Evolutionary conservation across 1,284 basidiomycete species (phyloP).

Genomic region (Ustanciosporium gigantosporum): DNA sequence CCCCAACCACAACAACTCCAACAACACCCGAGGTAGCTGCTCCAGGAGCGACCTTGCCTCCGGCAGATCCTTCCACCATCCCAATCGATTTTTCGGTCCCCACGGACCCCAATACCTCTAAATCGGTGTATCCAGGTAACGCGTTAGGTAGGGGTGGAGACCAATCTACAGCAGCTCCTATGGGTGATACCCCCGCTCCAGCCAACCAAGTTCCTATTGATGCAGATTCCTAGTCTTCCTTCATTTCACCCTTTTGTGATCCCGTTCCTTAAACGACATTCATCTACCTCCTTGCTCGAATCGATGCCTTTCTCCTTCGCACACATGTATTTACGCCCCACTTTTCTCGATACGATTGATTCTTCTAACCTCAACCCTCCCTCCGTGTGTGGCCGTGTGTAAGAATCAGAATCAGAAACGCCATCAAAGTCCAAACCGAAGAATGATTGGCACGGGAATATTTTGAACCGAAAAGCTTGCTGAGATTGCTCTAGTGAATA

Average conservation of each 20-base stretch:
- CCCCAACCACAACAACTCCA: not conserved
- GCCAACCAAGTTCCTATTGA: conserved; percentile 27
- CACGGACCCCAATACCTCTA: conserved; percentile 13
- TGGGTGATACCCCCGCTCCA: conserved; percentile 28
- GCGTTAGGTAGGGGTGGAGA: conserved; percentile 15
- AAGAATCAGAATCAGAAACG: too few species aligned
- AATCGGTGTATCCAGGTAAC: conserved; percentile 27
- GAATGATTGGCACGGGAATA: too few species aligned
- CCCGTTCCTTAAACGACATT: too few species aligned
- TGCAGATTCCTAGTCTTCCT: conserved; percentile 15
- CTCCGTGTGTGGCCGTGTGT: too few species aligned
- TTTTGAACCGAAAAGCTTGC: too few species aligned
- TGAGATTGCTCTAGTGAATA: too few species aligned
- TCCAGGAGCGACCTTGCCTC: conserved; percentile 29
- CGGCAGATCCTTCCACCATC: conserved; percentile 19
- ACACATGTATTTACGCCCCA: too few species aligned
- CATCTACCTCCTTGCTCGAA: too few species aligned
- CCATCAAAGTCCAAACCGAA: too few species aligned
- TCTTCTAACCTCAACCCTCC: too few species aligned
- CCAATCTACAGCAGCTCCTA: conserved; percentile 12
- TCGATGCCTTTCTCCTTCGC: too few species aligned
- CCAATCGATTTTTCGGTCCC: conserved; percentile 11
- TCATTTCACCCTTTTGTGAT: not conserved
- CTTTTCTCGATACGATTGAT: too few species aligned
- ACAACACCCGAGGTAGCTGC: conserved; percentile 8